These are phyloP conservation scores for Exutisphaerella laricina DNA, from an alignment of 2,329 filamentous ascomycete species.

Conservation along the genomic window DNA sequence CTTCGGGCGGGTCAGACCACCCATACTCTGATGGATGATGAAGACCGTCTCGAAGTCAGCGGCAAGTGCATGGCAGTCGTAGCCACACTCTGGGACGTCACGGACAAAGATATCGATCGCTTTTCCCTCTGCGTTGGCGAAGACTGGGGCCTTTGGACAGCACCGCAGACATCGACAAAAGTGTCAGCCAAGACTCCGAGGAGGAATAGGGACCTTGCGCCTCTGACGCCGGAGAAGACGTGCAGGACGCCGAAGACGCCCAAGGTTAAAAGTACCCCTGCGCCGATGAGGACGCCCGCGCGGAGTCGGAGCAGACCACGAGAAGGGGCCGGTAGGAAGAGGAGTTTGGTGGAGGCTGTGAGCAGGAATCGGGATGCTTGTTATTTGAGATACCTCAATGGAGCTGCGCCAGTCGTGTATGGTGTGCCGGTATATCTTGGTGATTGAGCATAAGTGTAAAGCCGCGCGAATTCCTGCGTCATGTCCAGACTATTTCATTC, in stretches of 20 bases:
- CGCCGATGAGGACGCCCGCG: slow-evolving; percentile 27
- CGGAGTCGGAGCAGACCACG: slow-evolving; percentile 25
- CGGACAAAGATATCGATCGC: slow-evolving; percentile 92
- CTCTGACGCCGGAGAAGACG: slow-evolving; percentile 27
- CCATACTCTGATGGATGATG: background rate
- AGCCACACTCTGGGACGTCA: slow-evolving; percentile 96
- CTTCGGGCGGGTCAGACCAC: slow-evolving; percentile 66
- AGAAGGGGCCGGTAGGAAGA: slow-evolving; percentile 34
- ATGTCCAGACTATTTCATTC: too few species aligned
- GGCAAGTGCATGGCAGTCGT: slow-evolving; percentile 62
- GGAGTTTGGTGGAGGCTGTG: slow-evolving; percentile 71
- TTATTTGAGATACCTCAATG: slow-evolving; percentile 84
- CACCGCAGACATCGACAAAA: slow-evolving; percentile 18
- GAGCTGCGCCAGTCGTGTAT: slow-evolving; percentile 88
- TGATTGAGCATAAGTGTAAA: too few species aligned
- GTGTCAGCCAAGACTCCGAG: slow-evolving; percentile 26
- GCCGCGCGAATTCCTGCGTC: too few species aligned
- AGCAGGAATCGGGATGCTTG: slow-evolving; percentile 70
- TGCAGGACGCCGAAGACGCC: slow-evolving; percentile 33
- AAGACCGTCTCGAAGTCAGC: background rate
- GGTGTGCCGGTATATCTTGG: slow-evolving; percentile 83
- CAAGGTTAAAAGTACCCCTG: slow-evolving; percentile 29
- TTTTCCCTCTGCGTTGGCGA: slow-evolving; percentile 76
- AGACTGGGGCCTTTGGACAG: slow-evolving; percentile 68
- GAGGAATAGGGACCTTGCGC: slow-evolving; percentile 18